phyloP scores from a whole-genome alignment of 2,329 filamentous ascomycete species.

The Harringtonia lauricola region DNA sequence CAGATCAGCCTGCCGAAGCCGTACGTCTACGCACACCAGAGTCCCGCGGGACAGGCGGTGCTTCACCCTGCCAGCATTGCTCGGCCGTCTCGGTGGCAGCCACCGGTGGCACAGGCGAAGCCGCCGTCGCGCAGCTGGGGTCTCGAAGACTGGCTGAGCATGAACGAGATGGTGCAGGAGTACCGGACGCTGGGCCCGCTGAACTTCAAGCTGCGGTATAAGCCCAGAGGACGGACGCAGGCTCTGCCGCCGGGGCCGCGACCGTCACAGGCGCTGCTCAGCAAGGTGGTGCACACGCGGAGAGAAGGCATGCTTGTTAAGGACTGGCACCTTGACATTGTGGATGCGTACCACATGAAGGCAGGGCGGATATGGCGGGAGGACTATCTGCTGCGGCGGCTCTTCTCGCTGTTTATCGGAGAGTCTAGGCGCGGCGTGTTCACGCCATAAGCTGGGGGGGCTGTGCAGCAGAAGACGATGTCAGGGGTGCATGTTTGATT shows the following conservation, averaged over 20 bases:
- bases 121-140: slow-evolving; percentile 11
- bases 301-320: slow-evolving; percentile 36
- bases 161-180: slow-evolving; percentile 40
- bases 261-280: slow-evolving; percentile 24
- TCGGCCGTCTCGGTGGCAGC: slow-evolving; percentile 6
- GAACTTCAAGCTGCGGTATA: slow-evolving; percentile 21
- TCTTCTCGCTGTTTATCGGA: slow-evolving; percentile 42
- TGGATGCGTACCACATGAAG: slow-evolving; percentile 39
- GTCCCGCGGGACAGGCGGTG: slow-evolving; percentile 1
- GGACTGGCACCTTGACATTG: slow-evolving; percentile 46
- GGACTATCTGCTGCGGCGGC: slow-evolving; percentile 33
- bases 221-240: slow-evolving; percentile 10
- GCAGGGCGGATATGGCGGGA: slow-evolving; percentile 38
- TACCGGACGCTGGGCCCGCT: slow-evolving; percentile 32
- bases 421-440: slow-evolving; percentile 27
- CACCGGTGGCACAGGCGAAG: background rate
- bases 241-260: slow-evolving; percentile 1
- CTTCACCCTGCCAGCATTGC: background rate
- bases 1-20: slow-evolving; percentile 4
- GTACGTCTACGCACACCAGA: background rate
- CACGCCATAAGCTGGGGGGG: background rate
- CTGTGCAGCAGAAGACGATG: too few relatives aligned
- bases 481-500: too few relatives aligned
- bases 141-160: slow-evolving; percentile 37
- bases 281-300: slow-evolving; percentile 35